phyloP scores from a whole-genome alignment of 2,329 filamentous ascomycete genomes.

The Blumeria graminis region DNA sequence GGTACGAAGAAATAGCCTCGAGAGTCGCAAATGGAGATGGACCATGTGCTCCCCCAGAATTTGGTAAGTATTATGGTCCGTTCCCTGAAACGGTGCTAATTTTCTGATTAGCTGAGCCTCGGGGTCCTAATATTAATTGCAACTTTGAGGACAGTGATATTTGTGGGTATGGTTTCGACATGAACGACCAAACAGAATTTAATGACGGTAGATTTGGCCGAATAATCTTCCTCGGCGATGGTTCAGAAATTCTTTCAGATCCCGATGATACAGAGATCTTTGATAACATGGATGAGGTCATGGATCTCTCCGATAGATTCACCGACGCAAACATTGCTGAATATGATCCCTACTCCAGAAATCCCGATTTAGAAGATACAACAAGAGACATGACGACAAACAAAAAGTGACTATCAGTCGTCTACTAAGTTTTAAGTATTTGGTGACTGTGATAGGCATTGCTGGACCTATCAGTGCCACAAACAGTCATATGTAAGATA shows the following conservation, averaged over 20 bases:
- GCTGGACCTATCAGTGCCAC: too few species aligned
- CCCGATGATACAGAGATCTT: slow-evolving; percentile 86
- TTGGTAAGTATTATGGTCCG: slow-evolving; percentile 37
- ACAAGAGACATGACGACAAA: too few species aligned
- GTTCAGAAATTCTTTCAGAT: slow-evolving; percentile 75
- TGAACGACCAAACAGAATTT: slow-evolving; percentile 35
- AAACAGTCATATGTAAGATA: too few species aligned
- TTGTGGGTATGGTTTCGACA: slow-evolving; percentile 45
- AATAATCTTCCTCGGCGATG: slow-evolving; percentile 87
- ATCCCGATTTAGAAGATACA: too few species aligned
- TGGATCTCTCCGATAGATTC: slow-evolving; percentile 66
- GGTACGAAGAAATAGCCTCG: slow-evolving; percentile 89
- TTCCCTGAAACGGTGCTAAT: slow-evolving; percentile 9
- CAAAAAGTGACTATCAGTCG: too few species aligned
- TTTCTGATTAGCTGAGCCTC: slow-evolving; percentile 46
- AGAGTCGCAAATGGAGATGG: slow-evolving; percentile 91
- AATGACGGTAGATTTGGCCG: slow-evolving; percentile 57
- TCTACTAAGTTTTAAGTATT: too few species aligned
- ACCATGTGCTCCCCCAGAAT: slow-evolving; percentile 95
- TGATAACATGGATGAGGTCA: slow-evolving; percentile 66
- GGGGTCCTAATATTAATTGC: slow-evolving; percentile 59
- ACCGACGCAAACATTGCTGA: not conserved
- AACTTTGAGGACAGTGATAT: slow-evolving; percentile 55
- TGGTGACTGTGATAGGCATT: too few species aligned
- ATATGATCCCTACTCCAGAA: too few species aligned